phyloP scores from a whole-genome alignment of 106 monocot species.

The Platanthera guangdongensis region DNA sequence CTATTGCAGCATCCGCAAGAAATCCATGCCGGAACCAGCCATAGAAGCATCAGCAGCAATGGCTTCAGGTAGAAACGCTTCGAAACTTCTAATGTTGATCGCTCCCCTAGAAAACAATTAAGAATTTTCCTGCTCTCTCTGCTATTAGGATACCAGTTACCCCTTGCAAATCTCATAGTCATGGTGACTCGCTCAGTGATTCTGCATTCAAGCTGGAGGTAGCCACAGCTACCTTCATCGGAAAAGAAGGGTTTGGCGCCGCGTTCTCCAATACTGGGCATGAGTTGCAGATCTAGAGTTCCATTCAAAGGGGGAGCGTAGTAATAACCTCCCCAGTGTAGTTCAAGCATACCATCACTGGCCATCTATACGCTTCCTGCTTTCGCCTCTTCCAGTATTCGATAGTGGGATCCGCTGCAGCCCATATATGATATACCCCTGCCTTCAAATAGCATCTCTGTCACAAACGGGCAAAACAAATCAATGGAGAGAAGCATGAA shows the following conservation, averaged over 20 bases:
- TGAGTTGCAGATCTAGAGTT: slow-evolving; percentile 67
- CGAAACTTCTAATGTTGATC: slow-evolving; percentile 13
- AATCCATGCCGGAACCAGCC: slow-evolving; percentile 12
- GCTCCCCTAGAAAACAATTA: slow-evolving; percentile 22
- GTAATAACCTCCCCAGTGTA: slow-evolving; percentile 56
- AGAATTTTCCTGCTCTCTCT: slow-evolving; percentile 31
- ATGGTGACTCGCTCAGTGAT: slow-evolving; percentile 17
- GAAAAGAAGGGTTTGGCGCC: slow-evolving; percentile 48
- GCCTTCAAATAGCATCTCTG: not conserved
- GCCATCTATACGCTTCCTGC: slow-evolving; percentile 32
- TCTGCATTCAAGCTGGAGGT: slow-evolving; percentile 23
- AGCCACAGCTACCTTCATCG: slow-evolving; percentile 9
- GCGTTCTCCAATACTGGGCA: slow-evolving; percentile 46
- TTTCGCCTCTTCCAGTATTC: not conserved
- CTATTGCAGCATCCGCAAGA: slow-evolving; percentile 41
- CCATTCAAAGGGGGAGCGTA: slow-evolving; percentile 31
- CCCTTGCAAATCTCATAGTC: slow-evolving; percentile 33
- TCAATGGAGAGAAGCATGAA: not conserved
- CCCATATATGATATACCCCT: not conserved
- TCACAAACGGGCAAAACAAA: not conserved
- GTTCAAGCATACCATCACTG: slow-evolving; percentile 49
- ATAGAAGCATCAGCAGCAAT: slow-evolving; percentile 10
- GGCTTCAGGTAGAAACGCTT: slow-evolving; percentile 4
- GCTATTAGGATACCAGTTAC: slow-evolving; percentile 29
- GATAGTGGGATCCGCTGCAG: not conserved